phyloP scores from a whole-genome alignment of 2,329 filamentous ascomycete species.

The Fusarium sp. region DNA sequence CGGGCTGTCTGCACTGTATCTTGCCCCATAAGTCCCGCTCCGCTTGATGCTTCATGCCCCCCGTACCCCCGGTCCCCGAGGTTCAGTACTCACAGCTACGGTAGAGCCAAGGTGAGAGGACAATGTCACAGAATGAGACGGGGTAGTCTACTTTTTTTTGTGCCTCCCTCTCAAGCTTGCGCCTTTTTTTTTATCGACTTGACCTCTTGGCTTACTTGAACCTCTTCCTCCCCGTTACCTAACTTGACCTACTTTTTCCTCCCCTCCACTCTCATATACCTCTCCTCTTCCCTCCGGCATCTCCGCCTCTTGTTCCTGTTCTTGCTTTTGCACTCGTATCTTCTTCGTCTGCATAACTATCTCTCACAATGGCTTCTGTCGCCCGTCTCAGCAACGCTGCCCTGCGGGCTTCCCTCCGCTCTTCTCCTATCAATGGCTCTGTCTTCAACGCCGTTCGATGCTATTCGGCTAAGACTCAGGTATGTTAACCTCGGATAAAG shows the following conservation, averaged over 20 bases:
- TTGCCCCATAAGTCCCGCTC: constrained; percentile 38
- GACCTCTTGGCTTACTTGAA: constrained; percentile 44
- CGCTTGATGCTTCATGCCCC: constrained; percentile 35
- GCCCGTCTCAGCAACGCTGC: constrained; percentile 84
- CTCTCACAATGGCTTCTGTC: constrained; percentile 79
- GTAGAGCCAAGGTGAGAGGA: constrained; percentile 31
- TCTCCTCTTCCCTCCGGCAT: constrained; percentile 53
- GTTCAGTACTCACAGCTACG: constrained; percentile 31
- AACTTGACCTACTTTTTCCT: constrained; percentile 26
- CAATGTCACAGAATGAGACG: constrained; percentile 21
- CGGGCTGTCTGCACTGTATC: constrained; percentile 28
- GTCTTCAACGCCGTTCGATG: constrained; percentile 86
- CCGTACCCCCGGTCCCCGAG: constrained; percentile 39
- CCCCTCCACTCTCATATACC: constrained; percentile 44
- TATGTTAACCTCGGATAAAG: constrained; percentile 56
- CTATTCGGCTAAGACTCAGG: constrained; percentile 94
- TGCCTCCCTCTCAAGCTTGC: constrained; percentile 30
- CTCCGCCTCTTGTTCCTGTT: constrained; percentile 44
- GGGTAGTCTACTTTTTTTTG: constrained; percentile 37
- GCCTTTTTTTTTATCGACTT: constrained; percentile 44
- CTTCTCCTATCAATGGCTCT: constrained; percentile 75
- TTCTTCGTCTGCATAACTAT: constrained; percentile 45
- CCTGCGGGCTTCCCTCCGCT: constrained; percentile 80
- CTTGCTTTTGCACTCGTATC: constrained; percentile 44
- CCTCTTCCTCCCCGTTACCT: constrained; percentile 48